Evolutionary conservation across 257 asterid species (phyloP).

Genomic region (Ilex asprella): DNA sequence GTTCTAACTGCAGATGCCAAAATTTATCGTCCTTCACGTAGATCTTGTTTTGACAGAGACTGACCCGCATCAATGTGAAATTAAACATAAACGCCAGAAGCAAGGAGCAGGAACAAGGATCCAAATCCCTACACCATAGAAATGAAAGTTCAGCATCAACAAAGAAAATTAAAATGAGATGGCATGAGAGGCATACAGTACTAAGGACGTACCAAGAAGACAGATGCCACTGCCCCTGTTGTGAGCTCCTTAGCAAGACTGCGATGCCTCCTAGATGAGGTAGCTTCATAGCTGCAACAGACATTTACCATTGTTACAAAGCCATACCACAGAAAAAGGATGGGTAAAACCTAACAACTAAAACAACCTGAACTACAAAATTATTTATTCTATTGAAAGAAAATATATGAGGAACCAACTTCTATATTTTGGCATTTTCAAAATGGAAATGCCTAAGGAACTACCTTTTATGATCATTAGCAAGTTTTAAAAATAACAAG

Average conservation of each 20-base stretch:
- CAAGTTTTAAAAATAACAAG: too few relatives aligned
- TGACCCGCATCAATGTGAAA: conserved; percentile 1
- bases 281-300: conserved; percentile 82
- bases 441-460: too few relatives aligned
- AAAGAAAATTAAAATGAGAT: not conserved
- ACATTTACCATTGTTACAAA: not conserved
- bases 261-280: conserved; percentile 81
- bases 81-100: conserved; percentile 94
- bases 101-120: conserved; percentile 85
- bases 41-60: conserved; percentile 5
- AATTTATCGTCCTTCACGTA: not conserved
- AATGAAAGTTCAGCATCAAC: conserved; percentile 7
- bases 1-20: not conserved
- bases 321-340: not conserved
- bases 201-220: conserved; percentile 59
- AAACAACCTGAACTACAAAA: too few relatives aligned
- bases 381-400: too few relatives aligned
- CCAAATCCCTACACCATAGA: conserved; percentile 78
- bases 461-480: too few relatives aligned
- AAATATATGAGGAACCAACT: too few relatives aligned
- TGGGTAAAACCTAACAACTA: too few relatives aligned
- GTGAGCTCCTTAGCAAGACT: conserved; percentile 77
- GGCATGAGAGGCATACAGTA: not conserved
- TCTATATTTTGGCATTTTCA: too few relatives aligned
- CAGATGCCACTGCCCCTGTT: conserved; percentile 81